Evolutionary conservation across 306 rosid genomes (phyloP), one percentile per base, ranked within the genome.

Genomic region (Cicer bijugum): DNA sequence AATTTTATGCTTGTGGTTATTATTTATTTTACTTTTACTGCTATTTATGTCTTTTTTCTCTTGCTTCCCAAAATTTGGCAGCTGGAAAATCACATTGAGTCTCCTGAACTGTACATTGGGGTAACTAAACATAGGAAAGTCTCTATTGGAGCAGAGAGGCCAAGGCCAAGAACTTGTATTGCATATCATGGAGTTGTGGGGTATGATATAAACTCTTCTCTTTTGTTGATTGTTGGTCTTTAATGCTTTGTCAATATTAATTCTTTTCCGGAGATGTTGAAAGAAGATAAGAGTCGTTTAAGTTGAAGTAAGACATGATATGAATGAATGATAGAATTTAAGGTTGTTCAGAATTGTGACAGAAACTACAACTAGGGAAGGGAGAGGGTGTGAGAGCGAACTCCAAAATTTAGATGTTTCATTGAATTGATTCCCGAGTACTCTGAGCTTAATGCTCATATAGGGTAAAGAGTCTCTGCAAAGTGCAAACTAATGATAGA

Each of bases 31-130:
- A 44, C 9, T 10, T 14, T 68, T 67, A 28, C 65, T 60, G 69
- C 42, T 67, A 53, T 51, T 35, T 17, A 16, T 69, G 14, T 8
- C 74, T 59, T 51, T 44, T 38, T 53, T 64, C 47, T 57, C 63
- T 20, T 39, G 82, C 55, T 52, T 23, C 1, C 38, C 48, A 56
- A 40, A 75, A n/a, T 80, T 66, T 76, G 45, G 79, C 91, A 91
- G 97, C 78, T 91, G 78, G 83, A 75, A 37, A 75, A 89, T 82
- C 86, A 46, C 37, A 69, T 43, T n/a, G 92, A 80, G 37, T 44
- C 79, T 74, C 88, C 88, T 60, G 93, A 87, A 74, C 74, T 91
- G 80, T 89, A 87, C 86, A 79, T 91, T 43, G 97, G 97, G 67
- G 89, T 89, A 40, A 85, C 23, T 28, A 89, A 88, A 63, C 81